Percentiles rank a stretch among this genome's conserved stretches.
phyloP scores from a whole-genome alignment of 2,329 filamentous ascomycete genomes.

The Falciphora oryzae region DNA sequence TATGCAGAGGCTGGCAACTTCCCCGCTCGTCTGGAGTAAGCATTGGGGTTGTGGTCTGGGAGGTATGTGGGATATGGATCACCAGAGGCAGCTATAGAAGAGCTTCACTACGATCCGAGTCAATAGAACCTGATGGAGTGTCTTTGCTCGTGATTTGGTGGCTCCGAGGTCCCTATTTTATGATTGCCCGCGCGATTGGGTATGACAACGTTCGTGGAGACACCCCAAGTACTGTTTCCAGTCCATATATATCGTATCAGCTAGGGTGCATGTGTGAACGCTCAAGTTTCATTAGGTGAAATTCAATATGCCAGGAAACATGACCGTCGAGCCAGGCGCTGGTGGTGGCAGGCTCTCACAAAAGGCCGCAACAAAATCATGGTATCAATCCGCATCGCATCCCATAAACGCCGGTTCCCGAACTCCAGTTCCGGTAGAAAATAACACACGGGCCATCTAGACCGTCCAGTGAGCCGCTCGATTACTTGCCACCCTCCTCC shows the following conservation, averaged over 20 bases:
- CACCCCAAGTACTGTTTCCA: neutral
- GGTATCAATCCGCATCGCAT: neutral
- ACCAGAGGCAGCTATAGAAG: neutral
- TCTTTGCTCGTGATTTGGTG: neutral
- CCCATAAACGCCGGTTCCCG: neutral
- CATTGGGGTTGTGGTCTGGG: neutral
- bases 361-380: neutral
- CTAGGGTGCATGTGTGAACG: neutral
- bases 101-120: neutral
- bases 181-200: neutral
- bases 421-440: neutral
- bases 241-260: neutral
- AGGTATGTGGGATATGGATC: neutral
- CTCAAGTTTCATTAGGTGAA: neutral
- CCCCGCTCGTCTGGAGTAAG: constrained; percentile 58
- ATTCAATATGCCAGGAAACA: neutral
- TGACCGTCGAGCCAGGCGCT: too few relatives aligned
- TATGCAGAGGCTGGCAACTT: constrained; percentile 60
- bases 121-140: neutral
- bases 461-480: too few relatives aligned
- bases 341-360: neutral
- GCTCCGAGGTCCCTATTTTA: too few relatives aligned
- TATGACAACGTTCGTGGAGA: neutral
- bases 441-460: too few relatives aligned
- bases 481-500: constrained; percentile 29